phyloP scores from a whole-genome alignment of 768 basidiomycete species.

The Suillus placidus region DNA sequence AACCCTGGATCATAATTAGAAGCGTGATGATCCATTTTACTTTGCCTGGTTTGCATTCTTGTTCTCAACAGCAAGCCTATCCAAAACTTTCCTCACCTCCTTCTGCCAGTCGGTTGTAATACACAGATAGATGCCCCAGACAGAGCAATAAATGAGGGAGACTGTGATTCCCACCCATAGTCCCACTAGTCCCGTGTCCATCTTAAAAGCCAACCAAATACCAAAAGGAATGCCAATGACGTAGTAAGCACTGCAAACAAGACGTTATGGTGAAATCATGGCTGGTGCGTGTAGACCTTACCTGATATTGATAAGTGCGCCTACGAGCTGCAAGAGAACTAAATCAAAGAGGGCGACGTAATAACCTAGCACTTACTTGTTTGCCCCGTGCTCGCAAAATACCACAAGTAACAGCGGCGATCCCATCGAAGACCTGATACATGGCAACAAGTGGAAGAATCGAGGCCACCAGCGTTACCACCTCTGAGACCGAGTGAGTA shows the following conservation, averaged over 20 bases:
- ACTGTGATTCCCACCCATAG: slow-evolving; percentile 85
- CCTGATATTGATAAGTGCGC: slow-evolving; percentile 81
- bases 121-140: slow-evolving; percentile 50
- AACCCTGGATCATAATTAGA: no score
- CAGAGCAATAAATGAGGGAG: slow-evolving; percentile 65
- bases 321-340: slow-evolving; percentile 53
- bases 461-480: slow-evolving; percentile 49
- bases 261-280: slow-evolving; percentile 7
- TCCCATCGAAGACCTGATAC: slow-evolving; percentile 87
- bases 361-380: slow-evolving; percentile 44
- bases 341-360: not conserved
- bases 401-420: slow-evolving; percentile 67
- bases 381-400: slow-evolving; percentile 84
- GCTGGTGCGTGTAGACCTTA: slow-evolving; percentile 23
- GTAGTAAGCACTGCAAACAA: slow-evolving; percentile 62
- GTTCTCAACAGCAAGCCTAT: slow-evolving; percentile 50
- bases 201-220: slow-evolving; percentile 71
- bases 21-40: not conserved
- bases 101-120: slow-evolving; percentile 67
- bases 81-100: slow-evolving; percentile 65
- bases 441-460: slow-evolving; percentile 77
- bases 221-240: slow-evolving; percentile 83
- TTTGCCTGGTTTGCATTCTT: not conserved
- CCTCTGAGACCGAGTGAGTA: slow-evolving; percentile 39
- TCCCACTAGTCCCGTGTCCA: slow-evolving; percentile 61